Base-by-base conservation (phyloP, 176 grass and related monocot species). In the Musa beccarii region DNA sequence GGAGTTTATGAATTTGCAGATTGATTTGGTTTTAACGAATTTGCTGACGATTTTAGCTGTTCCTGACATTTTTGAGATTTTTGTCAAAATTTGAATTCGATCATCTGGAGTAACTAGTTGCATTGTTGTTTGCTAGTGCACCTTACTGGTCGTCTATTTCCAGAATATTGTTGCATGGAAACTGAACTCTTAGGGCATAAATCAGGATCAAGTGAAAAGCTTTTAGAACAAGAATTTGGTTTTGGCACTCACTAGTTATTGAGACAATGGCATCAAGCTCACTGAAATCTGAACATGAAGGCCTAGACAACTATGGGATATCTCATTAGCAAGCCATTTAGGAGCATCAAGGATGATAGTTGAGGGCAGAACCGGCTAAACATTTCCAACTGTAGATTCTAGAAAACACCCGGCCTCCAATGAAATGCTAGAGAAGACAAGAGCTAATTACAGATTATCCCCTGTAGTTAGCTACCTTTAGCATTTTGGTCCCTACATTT, bases 341-440 rank as follows among this genome's bases (percentile, higher is more conserved):
- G 53, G 15, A 57, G 23, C 51, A n/a, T 20, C 66, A 43, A 1
- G 11, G 17, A 56, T 11, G 66, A 22, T 61, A 26, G 23, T 54
- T 9, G 74, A 73, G 3, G 8, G 10, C 67, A 0, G 78, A 84
- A 8, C 51, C 50, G 0, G 10, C 74, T 2, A 74, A 88, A 53
- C 74, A 24, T 84, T 88, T 64, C 86, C 81, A 1, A 74, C 74
- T 54, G 34, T 43, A 74, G 64, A n/a, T 28, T 68, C 54, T 57
- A 68, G 66, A 51, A 28, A n/a, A 49, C 28, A 26, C 52, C 49
- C 10, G 7, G 25, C 22, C 34, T 61, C 59, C 26, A 50, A 23
- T 10, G 86, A 88, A 68, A 88, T 88, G 77, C 16, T 54, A 20
- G 86, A 84, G 67, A 81, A 84, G 72, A 29, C 29, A 34, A 34